These are phyloP conservation scores for Suillus decipiens DNA, from an alignment of 768 basidiomycete genomes.

Conservation along the genomic window DNA sequence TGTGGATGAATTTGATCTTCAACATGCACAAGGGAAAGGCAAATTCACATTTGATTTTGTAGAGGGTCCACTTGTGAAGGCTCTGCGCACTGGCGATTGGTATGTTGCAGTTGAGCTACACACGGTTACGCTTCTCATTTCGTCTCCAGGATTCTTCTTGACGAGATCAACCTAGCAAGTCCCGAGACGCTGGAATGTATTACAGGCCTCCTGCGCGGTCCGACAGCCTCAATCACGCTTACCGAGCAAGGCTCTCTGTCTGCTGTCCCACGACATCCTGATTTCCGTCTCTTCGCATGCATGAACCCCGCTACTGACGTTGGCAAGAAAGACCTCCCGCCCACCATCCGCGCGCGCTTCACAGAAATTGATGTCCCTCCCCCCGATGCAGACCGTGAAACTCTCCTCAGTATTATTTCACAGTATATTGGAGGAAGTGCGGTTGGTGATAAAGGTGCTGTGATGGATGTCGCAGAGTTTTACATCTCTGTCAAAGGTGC, in stretches of 20 bases:
- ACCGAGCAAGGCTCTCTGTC: slow-evolving; percentile 93
- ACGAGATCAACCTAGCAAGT: slow-evolving; percentile 95
- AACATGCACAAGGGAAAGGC: slow-evolving; percentile 84
- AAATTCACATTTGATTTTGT: slow-evolving; percentile 95
- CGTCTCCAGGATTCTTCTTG: slow-evolving; percentile 78
- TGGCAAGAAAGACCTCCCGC: slow-evolving; percentile 95
- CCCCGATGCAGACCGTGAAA: slow-evolving; percentile 90
- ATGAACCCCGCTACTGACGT: slow-evolving; percentile 99
- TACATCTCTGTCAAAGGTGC: slow-evolving; percentile 80
- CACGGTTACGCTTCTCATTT: neutral
- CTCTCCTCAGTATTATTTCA: slow-evolving; percentile 79
- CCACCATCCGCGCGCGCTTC: slow-evolving; percentile 87
- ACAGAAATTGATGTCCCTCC: slow-evolving; percentile 96
- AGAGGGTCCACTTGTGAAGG: slow-evolving; percentile 94
- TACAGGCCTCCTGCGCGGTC: slow-evolving; percentile 81
- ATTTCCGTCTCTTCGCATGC: slow-evolving; percentile 96
- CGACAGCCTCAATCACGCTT: slow-evolving; percentile 85
- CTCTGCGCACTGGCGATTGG: slow-evolving; percentile 89
- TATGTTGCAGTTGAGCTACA: slow-evolving; percentile 39
- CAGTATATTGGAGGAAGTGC: slow-evolving; percentile 88
- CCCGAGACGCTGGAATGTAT: slow-evolving; percentile 94
- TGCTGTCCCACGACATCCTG: slow-evolving; percentile 86
- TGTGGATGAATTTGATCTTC: slow-evolving; percentile 81
- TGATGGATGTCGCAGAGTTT: slow-evolving; percentile 92
- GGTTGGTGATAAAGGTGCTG: slow-evolving; percentile 80